Evolutionary conservation across 176 grass and related monocot species (phyloP).

Genomic region (Triticum urartu): DNA sequence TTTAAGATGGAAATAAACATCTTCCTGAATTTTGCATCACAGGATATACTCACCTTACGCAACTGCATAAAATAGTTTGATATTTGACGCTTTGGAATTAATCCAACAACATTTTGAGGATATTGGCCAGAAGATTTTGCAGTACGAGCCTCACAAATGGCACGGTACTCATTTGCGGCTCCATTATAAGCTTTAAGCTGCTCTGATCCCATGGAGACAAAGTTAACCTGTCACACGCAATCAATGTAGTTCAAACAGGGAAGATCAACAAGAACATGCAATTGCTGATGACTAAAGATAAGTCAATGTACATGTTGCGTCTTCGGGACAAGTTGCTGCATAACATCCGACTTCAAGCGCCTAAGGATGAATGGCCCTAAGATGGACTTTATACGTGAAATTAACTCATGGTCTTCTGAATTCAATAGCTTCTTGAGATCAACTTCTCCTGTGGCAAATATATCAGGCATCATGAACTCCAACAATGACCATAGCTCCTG

Average conservation of each 20-base stretch:
- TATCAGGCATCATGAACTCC: constrained; percentile 99
- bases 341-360: constrained; percentile 93
- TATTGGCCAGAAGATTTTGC: constrained; percentile 31
- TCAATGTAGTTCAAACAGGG: constrained; percentile 8
- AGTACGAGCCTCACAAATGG: constrained; percentile 54
- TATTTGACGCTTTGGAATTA: constrained; percentile 87
- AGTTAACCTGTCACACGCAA: constrained; percentile 58
- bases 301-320: constrained; percentile 62
- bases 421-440: constrained; percentile 97
- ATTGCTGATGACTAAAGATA: constrained; percentile 19
- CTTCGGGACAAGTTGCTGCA: constrained; percentile 97
- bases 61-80: constrained; percentile 97
- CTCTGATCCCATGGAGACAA: constrained; percentile 66
- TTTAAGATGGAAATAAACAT: constrained; percentile 25
- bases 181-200: constrained; percentile 67
- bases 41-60: constrained; percentile 60
- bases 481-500: constrained; percentile 99
- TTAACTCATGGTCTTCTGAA: constrained; percentile 71
- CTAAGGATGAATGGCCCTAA: constrained; percentile 99
- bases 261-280: constrained; percentile 9
- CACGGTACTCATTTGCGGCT: constrained; percentile 76
- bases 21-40: constrained; percentile 10
- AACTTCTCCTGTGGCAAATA: constrained; percentile 92
- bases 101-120: too few relatives aligned
- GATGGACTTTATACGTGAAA: constrained; percentile 95